Percentiles rank a stretch among this genome's conserved stretches.
These are phyloP conservation scores for Monosporascus sp. DNA, from an alignment of 2,329 filamentous ascomycete genomes.

Conservation along the genomic window DNA sequence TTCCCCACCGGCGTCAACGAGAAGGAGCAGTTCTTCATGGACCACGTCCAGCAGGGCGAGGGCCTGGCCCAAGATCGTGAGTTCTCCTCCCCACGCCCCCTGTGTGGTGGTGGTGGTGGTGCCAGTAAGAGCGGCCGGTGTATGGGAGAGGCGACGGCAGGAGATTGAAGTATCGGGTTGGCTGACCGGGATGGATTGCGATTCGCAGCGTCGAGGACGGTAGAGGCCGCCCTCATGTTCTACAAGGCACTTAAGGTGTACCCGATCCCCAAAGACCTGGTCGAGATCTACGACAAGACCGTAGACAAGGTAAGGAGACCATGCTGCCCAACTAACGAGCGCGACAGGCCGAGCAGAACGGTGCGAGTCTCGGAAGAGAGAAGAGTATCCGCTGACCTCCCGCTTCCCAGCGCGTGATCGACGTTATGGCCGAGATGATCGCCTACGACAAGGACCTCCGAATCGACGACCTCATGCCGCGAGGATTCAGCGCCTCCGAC, in stretches of 20 bases:
- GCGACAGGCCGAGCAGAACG: no score
- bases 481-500: constrained; percentile 35
- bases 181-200: not conserved
- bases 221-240: constrained; percentile 90
- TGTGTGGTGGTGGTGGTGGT: no score
- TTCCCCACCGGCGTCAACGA: constrained; percentile 89
- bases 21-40: constrained; percentile 94
- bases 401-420: constrained; percentile 68
- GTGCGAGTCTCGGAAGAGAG: no score
- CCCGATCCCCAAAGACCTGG: constrained; percentile 85
- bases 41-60: constrained; percentile 88
- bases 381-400: no score
- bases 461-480: constrained; percentile 34
- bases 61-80: constrained; percentile 75
- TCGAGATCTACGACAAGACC: constrained; percentile 97
- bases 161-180: no score
- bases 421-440: constrained; percentile 97
- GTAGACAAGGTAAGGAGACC: constrained; percentile 72
- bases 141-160: no score
- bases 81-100: constrained; percentile 26
- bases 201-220: constrained; percentile 54
- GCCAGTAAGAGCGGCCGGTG: no score
- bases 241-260: constrained; percentile 99
- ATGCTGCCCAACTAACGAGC: no score
- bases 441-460: constrained; percentile 76